Base-by-base conservation (phyloP, 1,284 basidiomycete species). In the Pyrrhoderma lamaoense region DNA sequence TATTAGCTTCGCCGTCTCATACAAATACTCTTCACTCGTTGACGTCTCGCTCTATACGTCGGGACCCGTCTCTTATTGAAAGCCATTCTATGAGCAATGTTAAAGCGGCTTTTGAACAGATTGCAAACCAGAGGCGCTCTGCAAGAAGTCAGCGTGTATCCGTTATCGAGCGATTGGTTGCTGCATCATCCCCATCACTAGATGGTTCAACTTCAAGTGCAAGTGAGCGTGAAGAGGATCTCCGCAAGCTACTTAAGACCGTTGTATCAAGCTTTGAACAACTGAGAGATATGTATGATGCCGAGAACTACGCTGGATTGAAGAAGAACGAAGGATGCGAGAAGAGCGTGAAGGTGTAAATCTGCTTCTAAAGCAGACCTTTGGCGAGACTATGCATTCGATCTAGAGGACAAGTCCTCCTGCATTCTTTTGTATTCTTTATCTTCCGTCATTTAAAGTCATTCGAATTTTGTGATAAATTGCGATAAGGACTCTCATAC, bases 1-100 rank as follows among this genome's bases (percentile, higher is more conserved):
- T 89, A 0, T 68, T 89, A 18, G 85, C 85, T 2, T 76, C 85
- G 0, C 87, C 85, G 0, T 78, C 84, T 0, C 82, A 89, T 61
- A 72, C 79, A 8, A 77, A 73, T 14, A 82, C 80, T 57, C 62
- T 85, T 2, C 76, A 85, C 56, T 63, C 75, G 2, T 62, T 85
- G 25, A 76, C 75, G 1, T 88, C 85, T 9, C 79, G 85, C 13
- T 75, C 80, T 1, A 73, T 89, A 47, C 78, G 82, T 21, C 75
- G 85, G 7, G 74, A 79, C 38, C 61, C 73, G 0, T 52, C 63
- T 2, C 62, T 82, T 11, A 50, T 63, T 27, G 71, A 70, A 39
- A 79, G 79, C 0, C 61, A 72, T 4, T 70, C 73, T 2, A 70
- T 85, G 65, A 59, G 65, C 5, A 70, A 69, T 45, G 68, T 87